Evolutionary conservation across 345 rosid species (phyloP).

Genomic region (Hibiscus syriacus): DNA sequence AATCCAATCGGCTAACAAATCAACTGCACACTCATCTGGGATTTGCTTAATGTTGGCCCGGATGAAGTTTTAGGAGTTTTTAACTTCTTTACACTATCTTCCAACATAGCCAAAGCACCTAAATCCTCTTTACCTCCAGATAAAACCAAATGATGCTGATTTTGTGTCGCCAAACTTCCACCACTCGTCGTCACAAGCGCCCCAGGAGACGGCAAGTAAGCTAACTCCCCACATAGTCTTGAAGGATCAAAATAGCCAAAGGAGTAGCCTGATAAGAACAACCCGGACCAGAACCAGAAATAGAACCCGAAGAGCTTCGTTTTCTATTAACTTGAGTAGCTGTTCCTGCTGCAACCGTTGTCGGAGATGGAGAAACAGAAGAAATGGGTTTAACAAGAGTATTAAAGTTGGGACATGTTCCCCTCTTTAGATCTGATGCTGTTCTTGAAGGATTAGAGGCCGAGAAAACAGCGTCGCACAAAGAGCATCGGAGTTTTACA

Average conservation of each 20-base stretch:
- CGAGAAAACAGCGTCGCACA: slow-evolving; percentile 97
- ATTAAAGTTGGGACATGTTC: slow-evolving; percentile 86
- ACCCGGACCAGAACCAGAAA: slow-evolving; percentile 1
- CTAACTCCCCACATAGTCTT: slow-evolving; percentile 46
- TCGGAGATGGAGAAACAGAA: slow-evolving; percentile 49
- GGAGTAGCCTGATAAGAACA: slow-evolving; percentile 50
- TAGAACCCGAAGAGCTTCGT: slow-evolving; percentile 30
- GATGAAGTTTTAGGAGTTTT: slow-evolving; percentile 27
- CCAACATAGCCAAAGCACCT: slow-evolving; percentile 86
- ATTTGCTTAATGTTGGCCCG: slow-evolving; percentile 64
- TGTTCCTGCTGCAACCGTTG: slow-evolving; percentile 19
- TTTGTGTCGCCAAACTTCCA: slow-evolving; percentile 30
- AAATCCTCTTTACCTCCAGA: slow-evolving; percentile 96
- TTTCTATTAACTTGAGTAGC: slow-evolving; percentile 40
- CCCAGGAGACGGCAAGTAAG: slow-evolving; percentile 20
- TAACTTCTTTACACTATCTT: slow-evolving; percentile 92
- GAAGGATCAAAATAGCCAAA: slow-evolving; percentile 75
- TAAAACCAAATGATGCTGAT: slow-evolving; percentile 56
- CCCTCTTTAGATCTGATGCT: slow-evolving; percentile 95
- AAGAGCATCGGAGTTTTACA: slow-evolving; percentile 88
- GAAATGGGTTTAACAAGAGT: slow-evolving; percentile 57
- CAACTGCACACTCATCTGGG: slow-evolving; percentile 72
- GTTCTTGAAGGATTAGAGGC: slow-evolving; percentile 98
- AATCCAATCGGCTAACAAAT: slow-evolving; percentile 86
- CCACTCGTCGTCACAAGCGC: slow-evolving; percentile 18